A percentile compares a stretch with the other conserved stretches of the same genome.
Conservation (phyloP, 2,329 filamentous ascomycete genomes). For the Claviceps sp. region DNA sequence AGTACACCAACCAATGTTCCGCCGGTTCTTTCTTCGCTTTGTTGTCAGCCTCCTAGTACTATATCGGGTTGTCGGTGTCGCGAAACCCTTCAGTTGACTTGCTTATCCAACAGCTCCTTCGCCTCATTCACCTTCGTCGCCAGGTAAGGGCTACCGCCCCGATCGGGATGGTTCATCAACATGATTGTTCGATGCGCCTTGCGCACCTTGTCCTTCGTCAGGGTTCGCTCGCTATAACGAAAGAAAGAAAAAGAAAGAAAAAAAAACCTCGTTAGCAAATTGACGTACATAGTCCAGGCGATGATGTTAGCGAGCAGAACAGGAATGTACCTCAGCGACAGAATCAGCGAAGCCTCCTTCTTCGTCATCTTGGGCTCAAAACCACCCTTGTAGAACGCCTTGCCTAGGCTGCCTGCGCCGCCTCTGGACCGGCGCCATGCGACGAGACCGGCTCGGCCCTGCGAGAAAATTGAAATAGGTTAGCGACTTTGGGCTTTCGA, state of each 20-base stretch:
- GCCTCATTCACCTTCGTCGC: constrained; percentile 98
- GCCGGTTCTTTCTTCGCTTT: no score
- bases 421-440: constrained; percentile 74
- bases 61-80: not conserved
- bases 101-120: constrained; percentile 87
- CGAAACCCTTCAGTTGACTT: constrained; percentile 11
- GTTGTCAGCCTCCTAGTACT: not conserved
- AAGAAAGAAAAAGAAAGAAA: not conserved
- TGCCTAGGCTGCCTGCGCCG: constrained; percentile 66
- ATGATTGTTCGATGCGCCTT: constrained; percentile 93
- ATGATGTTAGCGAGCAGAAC: no score
- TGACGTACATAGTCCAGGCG: not conserved
- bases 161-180: constrained; percentile 95
- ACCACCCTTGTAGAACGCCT: constrained; percentile 96
- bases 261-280: not conserved
- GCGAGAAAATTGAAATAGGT: not conserved
- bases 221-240: constrained; percentile 56
- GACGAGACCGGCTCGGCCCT: constrained; percentile 88
- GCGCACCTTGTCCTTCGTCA: constrained; percentile 87
- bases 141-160: constrained; percentile 89
- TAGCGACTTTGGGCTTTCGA: no score
- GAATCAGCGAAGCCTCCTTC: constrained; percentile 78
- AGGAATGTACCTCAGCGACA: constrained; percentile 64
- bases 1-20: no score
- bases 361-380: constrained; percentile 93